phyloP scores from a whole-genome alignment of 2,329 filamentous ascomycete species.

The Pseudocercospora eumusae region DNA sequence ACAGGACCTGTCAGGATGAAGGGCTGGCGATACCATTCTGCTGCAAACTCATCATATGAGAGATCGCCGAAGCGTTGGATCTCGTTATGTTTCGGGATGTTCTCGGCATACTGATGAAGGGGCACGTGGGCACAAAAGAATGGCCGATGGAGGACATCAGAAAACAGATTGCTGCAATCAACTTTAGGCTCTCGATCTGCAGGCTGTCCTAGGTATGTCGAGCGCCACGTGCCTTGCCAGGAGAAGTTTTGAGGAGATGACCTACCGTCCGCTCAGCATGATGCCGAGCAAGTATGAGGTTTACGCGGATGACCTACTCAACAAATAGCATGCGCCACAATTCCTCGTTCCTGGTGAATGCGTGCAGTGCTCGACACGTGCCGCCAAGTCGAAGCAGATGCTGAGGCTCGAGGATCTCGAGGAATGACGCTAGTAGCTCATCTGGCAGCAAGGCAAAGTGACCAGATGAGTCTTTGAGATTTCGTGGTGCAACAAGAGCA shows the following conservation, averaged over 20 bases:
- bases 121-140: constrained; percentile 83
- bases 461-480: constrained; percentile 68
- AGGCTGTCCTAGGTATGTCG: constrained; percentile 68
- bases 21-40: constrained; percentile 73
- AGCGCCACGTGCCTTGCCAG: constrained; percentile 85
- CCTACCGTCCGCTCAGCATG: constrained; percentile 43
- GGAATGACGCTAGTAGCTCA: constrained; percentile 71
- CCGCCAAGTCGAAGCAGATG: constrained; percentile 67
- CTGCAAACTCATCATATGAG: constrained; percentile 70
- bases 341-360: constrained; percentile 80
- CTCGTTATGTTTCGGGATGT: constrained; percentile 72
- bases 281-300: constrained; percentile 25
- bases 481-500: constrained; percentile 65
- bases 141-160: constrained; percentile 84
- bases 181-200: constrained; percentile 58
- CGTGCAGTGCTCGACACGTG: constrained; percentile 83
- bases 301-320: constrained; percentile 63
- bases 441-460: constrained; percentile 71
- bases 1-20: constrained; percentile 86
- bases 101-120: constrained; percentile 64
- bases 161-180: constrained; percentile 78
- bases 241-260: constrained; percentile 51
- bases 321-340: constrained; percentile 85
- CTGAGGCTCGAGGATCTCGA: constrained; percentile 71
- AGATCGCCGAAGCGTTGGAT: constrained; percentile 71